phyloP scores from a whole-genome alignment of 2,329 filamentous ascomycete genomes.

The Eurotiales sp. region DNA sequence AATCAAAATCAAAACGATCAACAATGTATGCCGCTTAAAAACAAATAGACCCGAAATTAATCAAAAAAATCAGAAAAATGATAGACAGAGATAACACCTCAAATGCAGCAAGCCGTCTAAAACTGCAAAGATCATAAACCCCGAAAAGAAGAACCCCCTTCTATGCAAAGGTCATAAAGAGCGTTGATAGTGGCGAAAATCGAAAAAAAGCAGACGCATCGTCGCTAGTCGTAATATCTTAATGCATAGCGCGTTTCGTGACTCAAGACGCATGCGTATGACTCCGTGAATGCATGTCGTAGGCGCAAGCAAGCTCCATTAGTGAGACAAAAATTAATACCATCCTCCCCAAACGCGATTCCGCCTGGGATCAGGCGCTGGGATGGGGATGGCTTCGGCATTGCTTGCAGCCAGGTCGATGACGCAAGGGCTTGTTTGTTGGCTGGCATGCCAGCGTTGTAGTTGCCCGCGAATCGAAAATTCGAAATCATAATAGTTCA shows the following conservation, averaged over 20 bases:
- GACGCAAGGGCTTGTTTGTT: not conserved
- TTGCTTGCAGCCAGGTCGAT: constrained; percentile 3
- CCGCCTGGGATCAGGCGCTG: constrained; percentile 4
- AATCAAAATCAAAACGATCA: too few relatives aligned
- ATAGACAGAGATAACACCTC: constrained; percentile 9
- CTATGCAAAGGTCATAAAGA: constrained; percentile 9
- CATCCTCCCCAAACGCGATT: constrained; percentile 13
- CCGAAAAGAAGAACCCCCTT: constrained; percentile 10
- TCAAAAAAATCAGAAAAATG: not conserved
- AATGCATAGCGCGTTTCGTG: constrained; percentile 11
- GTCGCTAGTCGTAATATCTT: constrained; percentile 6
- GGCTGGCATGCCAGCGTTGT: constrained; percentile 3
- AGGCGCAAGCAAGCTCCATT: too few relatives aligned
- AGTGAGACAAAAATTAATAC: too few relatives aligned
- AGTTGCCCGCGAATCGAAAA: constrained; percentile 4
- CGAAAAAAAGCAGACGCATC: constrained; percentile 7
- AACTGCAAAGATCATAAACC: not conserved
- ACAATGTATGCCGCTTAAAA: constrained; percentile 8
- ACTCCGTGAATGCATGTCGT: constrained; percentile 12
- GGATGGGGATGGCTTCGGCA: not conserved
- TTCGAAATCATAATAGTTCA: not conserved
- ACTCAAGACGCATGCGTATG: constrained; percentile 10
- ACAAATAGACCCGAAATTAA: constrained; percentile 2
- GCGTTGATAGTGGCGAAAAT: not conserved
- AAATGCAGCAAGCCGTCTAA: constrained; percentile 15